These are phyloP conservation scores for Phaeoacremonium minimum DNA, from an alignment of 2,329 filamentous ascomycete genomes.

Conservation along the genomic window DNA sequence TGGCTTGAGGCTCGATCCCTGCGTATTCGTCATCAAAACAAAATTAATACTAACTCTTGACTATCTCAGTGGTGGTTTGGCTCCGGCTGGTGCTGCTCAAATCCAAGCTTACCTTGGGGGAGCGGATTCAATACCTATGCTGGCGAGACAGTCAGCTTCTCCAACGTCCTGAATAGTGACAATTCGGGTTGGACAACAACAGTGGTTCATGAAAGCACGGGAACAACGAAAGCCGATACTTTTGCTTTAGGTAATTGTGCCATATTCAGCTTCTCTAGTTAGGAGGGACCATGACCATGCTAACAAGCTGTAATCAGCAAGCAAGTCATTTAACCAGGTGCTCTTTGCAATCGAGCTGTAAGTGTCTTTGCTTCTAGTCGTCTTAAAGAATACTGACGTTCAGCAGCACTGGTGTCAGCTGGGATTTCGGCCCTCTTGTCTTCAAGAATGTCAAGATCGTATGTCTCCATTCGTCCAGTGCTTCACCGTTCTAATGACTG, in stretches of 20 bases:
- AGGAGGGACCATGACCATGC: too few relatives aligned
- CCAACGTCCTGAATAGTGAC: constrained; percentile 17
- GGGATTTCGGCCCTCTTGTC: constrained; percentile 32
- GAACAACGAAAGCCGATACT: constrained; percentile 20
- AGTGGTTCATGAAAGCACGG: constrained; percentile 21
- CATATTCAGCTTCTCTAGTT: too few relatives aligned
- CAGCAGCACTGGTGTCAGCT: constrained; percentile 23
- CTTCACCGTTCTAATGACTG: too few relatives aligned
- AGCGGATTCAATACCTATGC: constrained; percentile 29
- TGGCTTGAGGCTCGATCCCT: too few relatives aligned
- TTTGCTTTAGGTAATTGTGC: constrained; percentile 22
- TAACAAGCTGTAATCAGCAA: too few relatives aligned
- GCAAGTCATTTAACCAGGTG: constrained; percentile 29
- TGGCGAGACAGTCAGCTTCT: constrained; percentile 26
- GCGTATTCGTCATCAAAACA: too few relatives aligned
- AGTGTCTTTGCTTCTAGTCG: constrained; percentile 5
- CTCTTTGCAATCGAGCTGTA: constrained; percentile 34
- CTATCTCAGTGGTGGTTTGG: constrained; percentile 38
- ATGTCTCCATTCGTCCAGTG: neutral
- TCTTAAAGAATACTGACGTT: neutral
- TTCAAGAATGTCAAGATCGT: constrained; percentile 45
- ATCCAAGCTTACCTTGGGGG: constrained; percentile 31
- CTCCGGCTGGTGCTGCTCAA: constrained; percentile 33
- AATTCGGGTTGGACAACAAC: constrained; percentile 26
- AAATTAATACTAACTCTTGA: too few relatives aligned